Evolutionary conservation across 768 basidiomycete species (phyloP), one percentile per base, ranked within the genome.

Genomic region (Strobilomyces echinocephalus): DNA sequence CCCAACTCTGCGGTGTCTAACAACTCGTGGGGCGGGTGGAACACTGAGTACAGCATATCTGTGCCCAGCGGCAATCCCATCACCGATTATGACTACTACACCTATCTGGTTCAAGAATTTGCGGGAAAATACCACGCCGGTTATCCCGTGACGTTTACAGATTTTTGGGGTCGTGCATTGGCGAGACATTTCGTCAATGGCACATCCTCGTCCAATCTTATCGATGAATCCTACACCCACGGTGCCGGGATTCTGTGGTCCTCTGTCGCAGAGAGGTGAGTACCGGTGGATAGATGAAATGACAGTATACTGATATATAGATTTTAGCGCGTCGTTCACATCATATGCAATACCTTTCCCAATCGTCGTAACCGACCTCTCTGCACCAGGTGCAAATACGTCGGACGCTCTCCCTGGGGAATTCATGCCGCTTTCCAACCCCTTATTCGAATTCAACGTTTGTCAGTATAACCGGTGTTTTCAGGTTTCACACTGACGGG

Each of bases 101-200:
- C n/a, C 24, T 18, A 63, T 33, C 5, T 74, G 9, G 24, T 62
- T 0, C 38, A 57, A 1, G 74, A 73, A 12, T 35, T 70, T 11
- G 28, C 49, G 36, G 73, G 69, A 18, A 68, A 75, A 43, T 61
- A 60, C 9, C 38, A 52, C 1, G 69, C 71, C 5, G 71, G 72
- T 2, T 73, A 61, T 26, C n/a, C 54, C 2, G 62, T 73, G 12
- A 72, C 72, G 2, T 44, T 65, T 12, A 63, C 62, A 0, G 72
- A 72, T 46, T 46, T 36, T 43, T 72, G 67, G 69, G 38, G 48
- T 8, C 63, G 63, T 8, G 30, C 40, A 9, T 50, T 74, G 33
- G 62, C 67, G 11, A 65, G 70, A 44, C 77, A 76, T 62, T 74
- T 78, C 50, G 42, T 34, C 35, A 75, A 73, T 53, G 72, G 72